These are phyloP conservation scores for Xanthoconium stramineum DNA, from an alignment of 768 basidiomycete genomes.

Conservation along the genomic window DNA sequence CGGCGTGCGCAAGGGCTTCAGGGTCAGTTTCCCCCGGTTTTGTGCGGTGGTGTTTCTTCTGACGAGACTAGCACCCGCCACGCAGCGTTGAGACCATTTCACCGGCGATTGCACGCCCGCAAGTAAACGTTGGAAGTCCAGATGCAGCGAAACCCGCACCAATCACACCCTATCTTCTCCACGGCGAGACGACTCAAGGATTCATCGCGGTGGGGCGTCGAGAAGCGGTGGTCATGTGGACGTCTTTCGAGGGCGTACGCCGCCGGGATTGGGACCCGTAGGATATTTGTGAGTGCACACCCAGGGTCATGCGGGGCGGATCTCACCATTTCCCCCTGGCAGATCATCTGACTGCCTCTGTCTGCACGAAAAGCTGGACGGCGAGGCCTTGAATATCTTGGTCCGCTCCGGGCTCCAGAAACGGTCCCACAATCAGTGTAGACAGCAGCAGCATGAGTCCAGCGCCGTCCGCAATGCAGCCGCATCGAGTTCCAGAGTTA, in stretches of 20 bases:
- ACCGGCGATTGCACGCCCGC: constrained; percentile 9
- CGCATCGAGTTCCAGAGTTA: accelerated
- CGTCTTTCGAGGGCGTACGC: background rate
- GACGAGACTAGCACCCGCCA: background rate
- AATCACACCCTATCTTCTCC: constrained; percentile 31
- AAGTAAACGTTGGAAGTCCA: constrained; percentile 3
- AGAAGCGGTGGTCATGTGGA: constrained; percentile 11
- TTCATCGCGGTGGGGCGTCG: constrained; percentile 35
- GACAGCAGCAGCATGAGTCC: constrained; percentile 20
- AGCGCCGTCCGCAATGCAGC: background rate
- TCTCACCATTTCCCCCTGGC: background rate
- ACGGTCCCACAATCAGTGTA: constrained; percentile 24
- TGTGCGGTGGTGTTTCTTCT: background rate
- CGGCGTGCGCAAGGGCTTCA: constrained; percentile 41
- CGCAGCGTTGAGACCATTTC: constrained; percentile 7
- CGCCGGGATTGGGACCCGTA: constrained; percentile 13
- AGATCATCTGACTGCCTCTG: constrained; percentile 25
- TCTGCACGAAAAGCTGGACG: constrained; percentile 23
- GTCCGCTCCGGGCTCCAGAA: constrained; percentile 26
- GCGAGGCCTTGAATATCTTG: constrained; percentile 27
- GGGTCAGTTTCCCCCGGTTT: constrained; percentile 27
- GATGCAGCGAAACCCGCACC: constrained; percentile 2
- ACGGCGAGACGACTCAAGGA: constrained; percentile 40
- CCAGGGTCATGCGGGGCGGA: background rate
- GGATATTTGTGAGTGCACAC: constrained; percentile 15